Evolutionary conservation across 768 basidiomycete genomes (phyloP).

Genomic region (Trametes maxima): DNA sequence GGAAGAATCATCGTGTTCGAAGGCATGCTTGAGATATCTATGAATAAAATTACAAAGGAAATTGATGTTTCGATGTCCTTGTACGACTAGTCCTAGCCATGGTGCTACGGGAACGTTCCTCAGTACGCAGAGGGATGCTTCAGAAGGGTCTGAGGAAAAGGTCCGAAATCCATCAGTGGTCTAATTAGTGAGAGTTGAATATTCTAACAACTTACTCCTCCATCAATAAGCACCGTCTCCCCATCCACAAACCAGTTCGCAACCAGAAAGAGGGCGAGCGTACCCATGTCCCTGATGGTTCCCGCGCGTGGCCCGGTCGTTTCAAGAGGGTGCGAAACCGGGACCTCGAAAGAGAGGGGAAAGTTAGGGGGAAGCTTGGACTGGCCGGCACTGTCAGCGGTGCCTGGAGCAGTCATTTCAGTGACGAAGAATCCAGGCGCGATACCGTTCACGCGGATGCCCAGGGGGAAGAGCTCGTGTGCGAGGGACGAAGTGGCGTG

Average conservation of each 20-base stretch:
- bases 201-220: constrained; percentile 41
- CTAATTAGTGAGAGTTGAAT: too few relatives aligned
- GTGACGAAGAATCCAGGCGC: constrained; percentile 44
- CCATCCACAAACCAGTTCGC: constrained; percentile 50
- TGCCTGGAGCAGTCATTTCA: constrained; percentile 34
- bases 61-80: too few relatives aligned
- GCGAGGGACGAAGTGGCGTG: constrained; percentile 49
- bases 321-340: constrained; percentile 30
- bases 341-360: constrained; percentile 36
- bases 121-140: constrained; percentile 43
- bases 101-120: too few relatives aligned
- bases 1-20: too few relatives aligned
- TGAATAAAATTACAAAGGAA: too few relatives aligned
- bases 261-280: constrained; percentile 45
- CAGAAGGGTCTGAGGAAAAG: constrained; percentile 35
- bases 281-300: constrained; percentile 45
- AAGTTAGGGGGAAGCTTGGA: constrained; percentile 19
- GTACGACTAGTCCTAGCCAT: too few relatives aligned
- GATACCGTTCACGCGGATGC: constrained; percentile 52
- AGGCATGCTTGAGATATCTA: too few relatives aligned
- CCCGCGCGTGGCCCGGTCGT: constrained; percentile 30
- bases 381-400: constrained; percentile 31
- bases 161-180: not conserved
- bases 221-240: constrained; percentile 52
- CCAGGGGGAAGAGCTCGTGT: constrained; percentile 49